Percentiles rank a stretch among this genome's conserved stretches.
Evolutionary conservation across 331 rosid genomes (phyloP).

Genomic region (Saraca asoca): DNA sequence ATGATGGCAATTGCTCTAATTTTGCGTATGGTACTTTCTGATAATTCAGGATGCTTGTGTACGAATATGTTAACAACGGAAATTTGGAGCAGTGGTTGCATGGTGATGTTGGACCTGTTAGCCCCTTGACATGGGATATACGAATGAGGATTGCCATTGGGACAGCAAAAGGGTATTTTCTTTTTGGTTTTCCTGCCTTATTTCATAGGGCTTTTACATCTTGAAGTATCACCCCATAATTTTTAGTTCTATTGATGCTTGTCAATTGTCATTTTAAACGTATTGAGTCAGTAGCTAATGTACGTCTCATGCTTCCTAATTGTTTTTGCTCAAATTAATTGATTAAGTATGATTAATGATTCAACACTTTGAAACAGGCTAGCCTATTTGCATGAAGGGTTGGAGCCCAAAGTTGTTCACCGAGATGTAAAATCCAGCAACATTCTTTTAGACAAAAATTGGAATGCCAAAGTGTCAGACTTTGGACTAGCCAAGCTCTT

Average conservation of each 20-base stretch:
- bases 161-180: constrained; percentile 83
- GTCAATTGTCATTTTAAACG: constrained; percentile 8
- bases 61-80: constrained; percentile 88
- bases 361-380: constrained; percentile 53
- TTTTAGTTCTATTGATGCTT: constrained; percentile 2
- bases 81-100: constrained; percentile 99
- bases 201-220: constrained; percentile 17
- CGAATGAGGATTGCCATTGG: constrained; percentile 84
- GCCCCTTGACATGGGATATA: constrained; percentile 93
- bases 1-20: constrained; percentile 1
- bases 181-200: constrained; percentile 19
- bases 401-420: constrained; percentile 98
- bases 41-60: constrained; percentile 83
- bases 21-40: constrained; percentile 4
- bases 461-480: constrained; percentile 93
- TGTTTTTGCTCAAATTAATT: background rate
- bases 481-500: constrained; percentile 97
- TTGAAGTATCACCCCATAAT: background rate
- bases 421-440: constrained; percentile 94
- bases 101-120: constrained; percentile 86
- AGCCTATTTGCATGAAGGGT: constrained; percentile 93
- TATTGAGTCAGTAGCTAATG: too few relatives aligned
- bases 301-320: constrained; percentile 18
- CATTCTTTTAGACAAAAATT: constrained; percentile 83
- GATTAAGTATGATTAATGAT: constrained; percentile 12